Evolutionary conservation across 2,329 filamentous ascomycete genomes (phyloP).

Genomic region (Phoma sp.): DNA sequence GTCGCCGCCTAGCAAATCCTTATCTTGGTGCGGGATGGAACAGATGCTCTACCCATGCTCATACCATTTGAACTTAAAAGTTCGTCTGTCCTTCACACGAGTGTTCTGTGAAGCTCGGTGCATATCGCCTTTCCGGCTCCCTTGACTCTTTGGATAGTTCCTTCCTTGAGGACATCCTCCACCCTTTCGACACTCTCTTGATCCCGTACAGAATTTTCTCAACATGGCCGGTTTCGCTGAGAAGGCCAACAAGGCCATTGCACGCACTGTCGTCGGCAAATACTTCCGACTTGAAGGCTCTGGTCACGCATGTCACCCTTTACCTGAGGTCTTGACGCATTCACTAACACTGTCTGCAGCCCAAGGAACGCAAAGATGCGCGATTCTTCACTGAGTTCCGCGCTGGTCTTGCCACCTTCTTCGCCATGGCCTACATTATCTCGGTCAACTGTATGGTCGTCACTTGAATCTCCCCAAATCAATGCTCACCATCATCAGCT

Average conservation of each 20-base stretch:
- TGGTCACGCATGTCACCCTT: slow-evolving; percentile 71
- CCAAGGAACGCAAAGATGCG: slow-evolving; percentile 74
- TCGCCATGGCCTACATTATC: slow-evolving; percentile 66
- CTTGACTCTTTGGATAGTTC: slow-evolving; percentile 9
- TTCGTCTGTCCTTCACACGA: slow-evolving; percentile 13
- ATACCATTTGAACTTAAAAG: slow-evolving; percentile 24
- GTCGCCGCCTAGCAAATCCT: slow-evolving; percentile 37
- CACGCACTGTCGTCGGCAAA: slow-evolving; percentile 45
- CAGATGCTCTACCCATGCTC: slow-evolving; percentile 27
- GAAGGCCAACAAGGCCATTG: slow-evolving; percentile 44
- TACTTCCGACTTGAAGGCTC: slow-evolving; percentile 80
- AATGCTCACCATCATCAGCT: slow-evolving; percentile 26
- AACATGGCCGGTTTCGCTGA: slow-evolving; percentile 45
- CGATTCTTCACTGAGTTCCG: slow-evolving; percentile 85
- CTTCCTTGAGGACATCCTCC: slow-evolving; percentile 3
- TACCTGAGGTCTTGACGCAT: neutral
- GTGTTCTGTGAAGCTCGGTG: slow-evolving; percentile 12
- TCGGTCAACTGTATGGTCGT: slow-evolving; percentile 62
- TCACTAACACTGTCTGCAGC: slow-evolving; percentile 54
- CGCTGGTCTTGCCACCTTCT: slow-evolving; percentile 76
- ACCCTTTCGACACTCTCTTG: slow-evolving; percentile 3
- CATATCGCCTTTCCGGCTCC: slow-evolving; percentile 18
- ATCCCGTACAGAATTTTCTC: slow-evolving; percentile 19
- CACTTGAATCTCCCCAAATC: slow-evolving; percentile 8
- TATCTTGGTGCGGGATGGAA: slow-evolving; percentile 45